A percentile compares a stretch with the other conserved stretches of the same genome.
Conservation (phyloP, 371 early-diverging fungal species). For the Mortierella polycephala region DNA sequence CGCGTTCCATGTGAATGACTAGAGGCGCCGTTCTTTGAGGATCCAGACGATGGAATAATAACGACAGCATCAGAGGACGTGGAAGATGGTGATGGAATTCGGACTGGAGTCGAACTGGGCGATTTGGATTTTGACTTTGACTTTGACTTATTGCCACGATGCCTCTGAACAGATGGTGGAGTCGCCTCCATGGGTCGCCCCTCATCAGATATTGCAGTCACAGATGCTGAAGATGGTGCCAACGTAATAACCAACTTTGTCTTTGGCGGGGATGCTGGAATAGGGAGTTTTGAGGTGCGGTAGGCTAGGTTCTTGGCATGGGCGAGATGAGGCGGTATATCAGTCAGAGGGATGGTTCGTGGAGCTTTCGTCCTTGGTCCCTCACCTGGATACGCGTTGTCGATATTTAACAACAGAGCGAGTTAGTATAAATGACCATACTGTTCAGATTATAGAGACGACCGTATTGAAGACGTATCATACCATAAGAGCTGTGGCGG, state of each 20-base stretch:
- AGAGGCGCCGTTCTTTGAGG: not conserved
- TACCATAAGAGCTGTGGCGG: constrained; percentile 19
- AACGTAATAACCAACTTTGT: not conserved
- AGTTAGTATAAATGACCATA: no score
- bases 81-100: constrained; percentile 24
- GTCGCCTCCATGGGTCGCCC: not conserved
- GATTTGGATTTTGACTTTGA: constrained; percentile 41
- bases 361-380: constrained; percentile 28
- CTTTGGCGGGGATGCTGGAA: constrained; percentile 3
- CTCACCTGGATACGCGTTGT: constrained; percentile 4
- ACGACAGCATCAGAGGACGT: not conserved
- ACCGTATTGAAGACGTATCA: not conserved
- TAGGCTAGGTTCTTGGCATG: constrained; percentile 42
- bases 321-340: constrained; percentile 35
- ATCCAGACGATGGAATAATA: constrained; percentile 1
- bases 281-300: constrained; percentile 10
- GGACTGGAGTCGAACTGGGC: constrained; percentile 20
- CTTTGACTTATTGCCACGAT: constrained; percentile 8
- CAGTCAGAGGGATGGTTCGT: not conserved
- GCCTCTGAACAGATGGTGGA: constrained; percentile 1
- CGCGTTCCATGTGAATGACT: constrained; percentile 16
- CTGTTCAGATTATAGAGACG: not conserved
- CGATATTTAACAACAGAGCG: not conserved
- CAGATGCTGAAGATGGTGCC: constrained; percentile 1
- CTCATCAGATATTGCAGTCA: not conserved